Evolutionary conservation across 257 asterid genomes (phyloP), one percentile per base, ranked within the genome.

Genomic region (Buddleja alternifolia): DNA sequence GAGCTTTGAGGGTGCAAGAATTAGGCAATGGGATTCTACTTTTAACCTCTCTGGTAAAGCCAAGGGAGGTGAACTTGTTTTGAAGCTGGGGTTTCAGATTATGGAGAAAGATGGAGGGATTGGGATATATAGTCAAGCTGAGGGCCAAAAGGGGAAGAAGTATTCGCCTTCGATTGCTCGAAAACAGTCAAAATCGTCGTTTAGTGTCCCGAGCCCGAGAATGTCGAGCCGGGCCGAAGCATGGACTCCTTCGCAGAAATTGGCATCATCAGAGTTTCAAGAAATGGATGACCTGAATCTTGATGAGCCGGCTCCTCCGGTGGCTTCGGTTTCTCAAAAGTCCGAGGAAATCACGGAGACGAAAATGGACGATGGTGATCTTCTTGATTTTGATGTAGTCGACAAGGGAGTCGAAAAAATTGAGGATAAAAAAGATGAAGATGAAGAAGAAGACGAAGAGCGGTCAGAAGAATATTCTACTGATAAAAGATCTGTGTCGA

Each of bases 101-200:
- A 93, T 93, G 99, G 99, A 93, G 81, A 93, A 93, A 42, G 99
- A 93, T 75, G 99, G 96, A 14, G 97, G 95, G 0, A 50, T 80
- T 23, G 95, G 95, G 63, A 86, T 93, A n/a, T 93, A 88, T 10
- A 79, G 80, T 15, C 89, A 77, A 52, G 76, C 80, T 0, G 90
- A 84, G 46, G 92, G 96, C 10, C 85, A 82, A 75, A 81, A 73
- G 0, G 84, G 68, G 0, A 83, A 83, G 4, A 78, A 54, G 16
- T 40, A 66, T 67, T 80, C 81, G 1, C 77, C 92, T 15, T 79
- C 92, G 1, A 5, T 81, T 10, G 99, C 86, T 0, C 72, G 99
- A 0, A 86, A 75, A 39, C 97, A 88, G 42, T 87, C 99, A 0
- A 93, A 90, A 46, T 14, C 81, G 4, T 90, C 96, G 4, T 93